These are phyloP conservation scores for Pseudogymnoascus sp. DNA, from an alignment of 2,329 filamentous ascomycete genomes.

Conservation along the genomic window DNA sequence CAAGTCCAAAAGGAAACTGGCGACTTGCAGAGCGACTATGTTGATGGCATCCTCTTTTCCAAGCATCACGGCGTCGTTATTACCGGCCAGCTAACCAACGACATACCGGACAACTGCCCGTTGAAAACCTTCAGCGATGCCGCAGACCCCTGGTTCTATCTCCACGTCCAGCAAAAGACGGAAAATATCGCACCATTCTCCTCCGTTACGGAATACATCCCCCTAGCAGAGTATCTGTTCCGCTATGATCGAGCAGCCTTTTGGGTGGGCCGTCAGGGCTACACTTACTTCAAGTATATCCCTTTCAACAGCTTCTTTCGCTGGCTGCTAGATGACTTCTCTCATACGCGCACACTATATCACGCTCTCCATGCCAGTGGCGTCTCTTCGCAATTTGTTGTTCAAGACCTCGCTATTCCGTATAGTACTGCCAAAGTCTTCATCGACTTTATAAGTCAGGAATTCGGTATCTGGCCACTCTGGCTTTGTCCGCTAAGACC, in stretches of 20 bases:
- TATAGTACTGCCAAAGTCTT: conserved; percentile 40
- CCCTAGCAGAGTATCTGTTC: conserved; percentile 44
- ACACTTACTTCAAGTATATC: conserved; percentile 46
- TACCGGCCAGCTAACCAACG: conserved; percentile 41
- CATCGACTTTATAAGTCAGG: conserved; percentile 37
- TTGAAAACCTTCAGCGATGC: conserved; percentile 15
- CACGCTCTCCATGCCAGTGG: conserved; percentile 52
- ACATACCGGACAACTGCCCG: conserved; percentile 22
- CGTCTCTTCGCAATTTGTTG: conserved; percentile 41
- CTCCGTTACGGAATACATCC: conserved; percentile 31
- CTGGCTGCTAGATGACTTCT: conserved; percentile 50
- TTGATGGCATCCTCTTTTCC: conserved; percentile 50
- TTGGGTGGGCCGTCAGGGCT: conserved; percentile 51
- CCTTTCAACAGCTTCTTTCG: conserved; percentile 54
- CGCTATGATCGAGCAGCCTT: conserved; percentile 39
- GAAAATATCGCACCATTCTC: conserved; percentile 3
- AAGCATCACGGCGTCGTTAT: conserved; percentile 43
- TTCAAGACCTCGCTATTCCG: conserved; percentile 53
- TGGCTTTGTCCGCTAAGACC: neutral
- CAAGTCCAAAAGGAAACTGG: conserved; percentile 28
- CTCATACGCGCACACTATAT: conserved; percentile 55
- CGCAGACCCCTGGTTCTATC: conserved; percentile 53
- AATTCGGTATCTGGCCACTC: conserved; percentile 36
- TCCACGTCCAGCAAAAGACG: conserved; percentile 40
- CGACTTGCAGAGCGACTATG: conserved; percentile 38